phyloP scores from a whole-genome alignment of 257 asterid species.

The Osmanthus fragrans region DNA sequence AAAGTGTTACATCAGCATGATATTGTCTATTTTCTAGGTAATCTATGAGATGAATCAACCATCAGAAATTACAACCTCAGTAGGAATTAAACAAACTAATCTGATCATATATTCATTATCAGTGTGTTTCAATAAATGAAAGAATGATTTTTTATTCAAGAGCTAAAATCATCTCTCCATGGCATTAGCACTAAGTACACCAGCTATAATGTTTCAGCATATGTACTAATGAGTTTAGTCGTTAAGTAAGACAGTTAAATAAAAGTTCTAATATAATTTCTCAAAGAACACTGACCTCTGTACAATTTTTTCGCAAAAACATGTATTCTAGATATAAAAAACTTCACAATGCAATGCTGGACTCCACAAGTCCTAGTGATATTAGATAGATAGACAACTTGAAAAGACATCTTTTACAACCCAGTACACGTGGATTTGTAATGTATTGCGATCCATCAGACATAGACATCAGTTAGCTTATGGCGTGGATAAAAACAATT shows the following conservation, averaged over 20 bases:
- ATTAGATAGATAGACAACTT: slow-evolving; percentile 3
- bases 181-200: too few species aligned
- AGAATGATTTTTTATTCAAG: too few species aligned
- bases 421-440: too few species aligned
- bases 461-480: neutral
- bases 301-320: too few species aligned
- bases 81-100: neutral
- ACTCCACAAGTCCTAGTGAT: neutral
- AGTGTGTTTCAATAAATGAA: too few species aligned
- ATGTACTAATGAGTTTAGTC: neutral
- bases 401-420: neutral
- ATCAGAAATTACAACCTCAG: neutral
- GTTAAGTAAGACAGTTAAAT: neutral
- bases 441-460: too few species aligned
- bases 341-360: neutral
- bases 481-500: neutral
- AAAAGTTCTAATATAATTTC: too few species aligned
- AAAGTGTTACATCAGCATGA: slow-evolving; percentile 1
- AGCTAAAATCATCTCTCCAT: too few species aligned
- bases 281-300: neutral
- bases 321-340: neutral
- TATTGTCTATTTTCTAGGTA: neutral
- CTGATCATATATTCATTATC: neutral
- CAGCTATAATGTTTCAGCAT: neutral
- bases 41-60: slow-evolving; percentile 10